Percentiles rank a stretch among this genome's conserved stretches.
Conservation (phyloP, 441 rosid genomes). For the Arabidopsis hybrid region DNA sequence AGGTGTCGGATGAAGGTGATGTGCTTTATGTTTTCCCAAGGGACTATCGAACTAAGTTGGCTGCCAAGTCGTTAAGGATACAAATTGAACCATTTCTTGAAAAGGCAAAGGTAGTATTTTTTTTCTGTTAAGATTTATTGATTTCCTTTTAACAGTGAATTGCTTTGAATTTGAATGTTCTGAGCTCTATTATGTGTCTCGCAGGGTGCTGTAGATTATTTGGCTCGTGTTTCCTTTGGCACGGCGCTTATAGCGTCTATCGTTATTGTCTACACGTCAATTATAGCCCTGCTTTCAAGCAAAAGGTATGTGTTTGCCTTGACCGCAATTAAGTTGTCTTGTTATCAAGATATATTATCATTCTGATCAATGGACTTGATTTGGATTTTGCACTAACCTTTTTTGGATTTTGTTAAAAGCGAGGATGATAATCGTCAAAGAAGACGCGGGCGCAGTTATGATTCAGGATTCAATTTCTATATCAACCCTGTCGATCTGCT, state of each 20-base stretch:
- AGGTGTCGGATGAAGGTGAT: conserved; percentile 98
- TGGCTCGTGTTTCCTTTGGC: conserved; percentile 87
- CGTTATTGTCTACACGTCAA: conserved; percentile 84
- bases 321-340: not conserved
- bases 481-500: conserved; percentile 74
- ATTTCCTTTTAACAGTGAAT: conserved; percentile 8
- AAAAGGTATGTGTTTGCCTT: conserved; percentile 60
- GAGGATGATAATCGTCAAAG: conserved; percentile 92
- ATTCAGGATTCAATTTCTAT: conserved; percentile 72
- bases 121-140: conserved; percentile 1
- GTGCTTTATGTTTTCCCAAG: conserved; percentile 87
- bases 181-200: conserved; percentile 36
- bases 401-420: conserved; percentile 52
- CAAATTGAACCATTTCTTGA: conserved; percentile 83
- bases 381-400: conserved; percentile 7
- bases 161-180: conserved; percentile 13
- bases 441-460: conserved; percentile 82
- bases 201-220: conserved; percentile 82
- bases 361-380: conserved; percentile 13
- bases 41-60: conserved; percentile 84
- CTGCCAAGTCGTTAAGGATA: conserved; percentile 85
- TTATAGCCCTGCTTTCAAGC: conserved; percentile 78
- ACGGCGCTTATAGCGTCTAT: conserved; percentile 92
- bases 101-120: conserved; percentile 74
- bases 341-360: not conserved